A percentile compares a stretch with the other conserved stretches of the same genome.
Evolutionary conservation across 805 yeast genomes (phyloP).

Genomic region (Yamadazyma insecticola): DNA sequence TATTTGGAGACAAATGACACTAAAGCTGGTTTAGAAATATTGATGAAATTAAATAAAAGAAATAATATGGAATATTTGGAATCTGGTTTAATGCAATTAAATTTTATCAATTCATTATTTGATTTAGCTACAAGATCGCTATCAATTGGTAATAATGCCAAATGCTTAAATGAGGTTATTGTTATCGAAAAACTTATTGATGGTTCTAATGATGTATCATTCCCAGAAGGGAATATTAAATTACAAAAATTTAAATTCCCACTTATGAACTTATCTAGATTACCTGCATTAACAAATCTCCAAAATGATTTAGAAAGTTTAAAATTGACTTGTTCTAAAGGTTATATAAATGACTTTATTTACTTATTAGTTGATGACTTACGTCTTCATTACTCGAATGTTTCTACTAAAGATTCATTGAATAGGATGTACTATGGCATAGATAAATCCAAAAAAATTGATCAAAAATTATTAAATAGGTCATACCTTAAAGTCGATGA

Average conservation of each 20-base stretch:
- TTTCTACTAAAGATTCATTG: constrained; percentile 46
- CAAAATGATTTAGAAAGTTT: constrained; percentile 51
- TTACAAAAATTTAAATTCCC: constrained; percentile 26
- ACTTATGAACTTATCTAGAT: constrained; percentile 33
- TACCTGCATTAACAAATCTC: constrained; percentile 49
- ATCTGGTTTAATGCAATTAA: constrained; percentile 52
- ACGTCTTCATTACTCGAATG: constrained; percentile 49
- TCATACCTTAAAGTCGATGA: constrained; percentile 36
- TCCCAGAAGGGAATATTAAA: too few species aligned
- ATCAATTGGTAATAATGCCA: constrained; percentile 42
- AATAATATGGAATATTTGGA: constrained; percentile 62
- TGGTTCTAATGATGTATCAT: constrained; percentile 17
- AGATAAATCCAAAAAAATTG: constrained; percentile 20
- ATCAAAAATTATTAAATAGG: constrained; percentile 20
- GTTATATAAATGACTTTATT: constrained; percentile 57
- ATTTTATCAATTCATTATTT: constrained; percentile 27
- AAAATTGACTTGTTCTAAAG: constrained; percentile 62
- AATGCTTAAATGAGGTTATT: constrained; percentile 55
- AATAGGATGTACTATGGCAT: constrained; percentile 38
- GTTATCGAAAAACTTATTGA: constrained; percentile 52
- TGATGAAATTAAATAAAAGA: constrained; percentile 47
- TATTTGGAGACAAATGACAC: constrained; percentile 47
- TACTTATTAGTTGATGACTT: constrained; percentile 58
- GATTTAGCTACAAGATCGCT: constrained; percentile 37
- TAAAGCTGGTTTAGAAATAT: constrained; percentile 43